These are phyloP conservation scores for Fusarium veterinarium DNA, from an alignment of 2,329 filamentous ascomycete genomes.

Conservation along the genomic window DNA sequence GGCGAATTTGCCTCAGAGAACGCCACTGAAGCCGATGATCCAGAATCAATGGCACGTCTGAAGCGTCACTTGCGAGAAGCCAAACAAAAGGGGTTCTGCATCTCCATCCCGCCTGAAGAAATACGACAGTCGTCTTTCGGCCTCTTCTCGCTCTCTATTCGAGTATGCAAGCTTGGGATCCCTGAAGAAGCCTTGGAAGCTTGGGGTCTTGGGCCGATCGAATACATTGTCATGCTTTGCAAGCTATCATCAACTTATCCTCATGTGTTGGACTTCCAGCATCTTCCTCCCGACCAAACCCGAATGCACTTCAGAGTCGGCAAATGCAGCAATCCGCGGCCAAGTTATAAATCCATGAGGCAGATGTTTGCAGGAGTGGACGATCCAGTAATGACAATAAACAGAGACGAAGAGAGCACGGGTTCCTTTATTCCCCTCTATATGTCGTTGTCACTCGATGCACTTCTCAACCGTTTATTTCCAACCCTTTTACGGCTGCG, in stretches of 20 bases:
- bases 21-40: neutral
- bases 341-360: conserved; percentile 65
- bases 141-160: conserved; percentile 74
- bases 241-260: conserved; percentile 72
- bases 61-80: conserved; percentile 60
- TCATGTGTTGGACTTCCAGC: conserved; percentile 64
- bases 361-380: conserved; percentile 36
- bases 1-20: neutral
- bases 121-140: conserved; percentile 51
- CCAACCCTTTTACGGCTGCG: conserved; percentile 71
- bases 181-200: conserved; percentile 80
- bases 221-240: conserved; percentile 81
- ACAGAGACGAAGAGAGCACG: neutral
- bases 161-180: conserved; percentile 76
- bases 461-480: conserved; percentile 70
- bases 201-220: conserved; percentile 74
- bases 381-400: neutral
- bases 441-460: conserved; percentile 77
- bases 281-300: conserved; percentile 51
- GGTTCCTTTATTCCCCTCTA: conserved; percentile 62
- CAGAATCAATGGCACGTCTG: conserved; percentile 17
- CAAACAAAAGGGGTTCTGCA: conserved; percentile 74
- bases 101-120: conserved; percentile 70
- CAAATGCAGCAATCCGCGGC: conserved; percentile 78
- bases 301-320: conserved; percentile 71